These are phyloP conservation scores for Oxyria digyna DNA, from an alignment of 148 eudicot genomes.

Conservation along the genomic window DNA sequence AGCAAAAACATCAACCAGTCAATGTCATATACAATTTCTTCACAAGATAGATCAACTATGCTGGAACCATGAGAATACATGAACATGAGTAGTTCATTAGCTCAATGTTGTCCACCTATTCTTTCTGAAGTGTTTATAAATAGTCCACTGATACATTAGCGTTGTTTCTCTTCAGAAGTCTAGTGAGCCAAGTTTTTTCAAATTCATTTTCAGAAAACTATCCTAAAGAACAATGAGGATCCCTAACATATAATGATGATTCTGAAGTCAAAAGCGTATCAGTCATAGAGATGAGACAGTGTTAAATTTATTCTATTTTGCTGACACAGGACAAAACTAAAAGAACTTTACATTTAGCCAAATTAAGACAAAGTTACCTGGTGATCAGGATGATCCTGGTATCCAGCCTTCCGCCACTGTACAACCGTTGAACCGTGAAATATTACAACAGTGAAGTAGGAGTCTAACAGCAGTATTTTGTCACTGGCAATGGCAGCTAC, in stretches of 20 bases:
- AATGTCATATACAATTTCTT: neutral
- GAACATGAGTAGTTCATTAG: neutral
- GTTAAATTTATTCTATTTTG: neutral
- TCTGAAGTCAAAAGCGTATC: neutral
- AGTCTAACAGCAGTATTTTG: conserved; percentile 70
- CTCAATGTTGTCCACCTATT: neutral
- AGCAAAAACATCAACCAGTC: neutral
- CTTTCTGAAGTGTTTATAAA: neutral
- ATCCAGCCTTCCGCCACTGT: conserved; percentile 96
- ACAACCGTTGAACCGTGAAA: conserved; percentile 89
- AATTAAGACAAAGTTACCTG: conserved; percentile 30
- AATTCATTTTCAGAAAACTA: too few species aligned
- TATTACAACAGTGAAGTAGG: conserved; percentile 83
- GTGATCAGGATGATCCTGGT: conserved; percentile 79
- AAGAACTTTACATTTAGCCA: neutral
- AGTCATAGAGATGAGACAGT: neutral
- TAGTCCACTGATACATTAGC: neutral
- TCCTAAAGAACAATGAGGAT: neutral
- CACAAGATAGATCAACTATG: neutral
- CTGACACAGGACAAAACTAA: neutral
- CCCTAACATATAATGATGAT: neutral
- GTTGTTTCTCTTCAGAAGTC: neutral
- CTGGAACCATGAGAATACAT: neutral
- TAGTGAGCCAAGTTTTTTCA: neutral
- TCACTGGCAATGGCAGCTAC: conserved; percentile 81